phyloP scores from a whole-genome alignment of 2,329 filamentous ascomycete species.

The Aureobasidium pullulans region DNA sequence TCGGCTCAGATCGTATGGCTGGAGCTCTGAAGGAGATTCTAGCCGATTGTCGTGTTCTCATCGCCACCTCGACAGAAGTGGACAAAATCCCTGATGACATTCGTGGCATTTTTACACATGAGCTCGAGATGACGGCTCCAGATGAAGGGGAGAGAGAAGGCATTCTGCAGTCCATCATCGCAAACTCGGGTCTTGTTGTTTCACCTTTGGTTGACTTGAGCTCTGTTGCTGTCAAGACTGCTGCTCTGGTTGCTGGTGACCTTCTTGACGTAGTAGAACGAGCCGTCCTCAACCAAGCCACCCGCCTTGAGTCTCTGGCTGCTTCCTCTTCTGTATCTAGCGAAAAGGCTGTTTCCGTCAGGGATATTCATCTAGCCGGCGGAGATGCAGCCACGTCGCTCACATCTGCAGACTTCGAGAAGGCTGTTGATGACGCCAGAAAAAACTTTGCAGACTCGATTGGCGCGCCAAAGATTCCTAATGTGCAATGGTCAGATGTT shows the following conservation, averaged over 20 bases:
- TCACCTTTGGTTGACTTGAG: slow-evolving; percentile 77
- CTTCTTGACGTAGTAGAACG: slow-evolving; percentile 90
- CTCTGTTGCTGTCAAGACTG: slow-evolving; percentile 86
- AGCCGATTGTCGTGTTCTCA: slow-evolving; percentile 68
- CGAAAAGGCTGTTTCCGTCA: slow-evolving; percentile 43
- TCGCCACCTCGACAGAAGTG: slow-evolving; percentile 91
- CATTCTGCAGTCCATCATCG: slow-evolving; percentile 71
- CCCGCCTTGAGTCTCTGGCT: slow-evolving; percentile 69
- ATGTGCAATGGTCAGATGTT: slow-evolving; percentile 93
- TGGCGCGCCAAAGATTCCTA: slow-evolving; percentile 94
- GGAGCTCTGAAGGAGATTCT: slow-evolving; percentile 78
- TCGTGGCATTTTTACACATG: slow-evolving; percentile 86
- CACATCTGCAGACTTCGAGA: slow-evolving; percentile 75
- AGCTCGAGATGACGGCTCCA: slow-evolving; percentile 86
- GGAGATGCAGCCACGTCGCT: slow-evolving; percentile 72
- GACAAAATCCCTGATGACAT: slow-evolving; percentile 90
- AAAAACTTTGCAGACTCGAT: slow-evolving; percentile 99
- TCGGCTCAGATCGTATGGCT: slow-evolving; percentile 86
- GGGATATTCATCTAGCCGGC: slow-evolving; percentile 83
- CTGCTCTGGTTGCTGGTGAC: slow-evolving; percentile 88
- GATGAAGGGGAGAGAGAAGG: slow-evolving; percentile 89
- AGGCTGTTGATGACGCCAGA: slow-evolving; percentile 88
- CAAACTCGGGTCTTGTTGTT: slow-evolving; percentile 66
- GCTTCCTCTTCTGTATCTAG: slow-evolving; percentile 32
- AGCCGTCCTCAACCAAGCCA: slow-evolving; percentile 67